phyloP scores from a whole-genome alignment of 2,329 filamentous ascomycete genomes.

The Colletotrichum lupini region DNA sequence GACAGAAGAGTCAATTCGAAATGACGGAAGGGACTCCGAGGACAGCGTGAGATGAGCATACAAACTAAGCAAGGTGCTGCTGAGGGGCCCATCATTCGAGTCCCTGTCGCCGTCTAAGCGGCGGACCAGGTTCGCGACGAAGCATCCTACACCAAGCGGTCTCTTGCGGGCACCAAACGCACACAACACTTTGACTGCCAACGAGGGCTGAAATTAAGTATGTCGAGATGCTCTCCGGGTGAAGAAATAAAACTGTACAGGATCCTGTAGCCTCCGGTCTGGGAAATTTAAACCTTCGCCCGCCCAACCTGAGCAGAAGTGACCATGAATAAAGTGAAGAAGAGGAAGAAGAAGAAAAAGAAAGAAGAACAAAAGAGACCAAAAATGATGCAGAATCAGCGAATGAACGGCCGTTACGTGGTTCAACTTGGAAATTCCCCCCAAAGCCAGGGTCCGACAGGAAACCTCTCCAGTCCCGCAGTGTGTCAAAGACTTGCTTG shows the following conservation, averaged over 20 bases:
- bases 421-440: conserved; percentile 29
- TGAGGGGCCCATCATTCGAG: conserved; percentile 15
- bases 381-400: conserved; percentile 18
- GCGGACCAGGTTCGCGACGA: conserved; percentile 18
- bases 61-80: not conserved
- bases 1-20: not conserved
- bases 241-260: conserved; percentile 18
- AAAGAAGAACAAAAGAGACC: not conserved
- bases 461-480: conserved; percentile 32
- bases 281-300: conserved; percentile 14
- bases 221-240: conserved; percentile 8
- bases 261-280: conserved; percentile 11
- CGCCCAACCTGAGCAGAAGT: conserved; percentile 2
- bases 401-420: conserved; percentile 35
- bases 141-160: conserved; percentile 1
- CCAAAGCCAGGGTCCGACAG: conserved; percentile 18
- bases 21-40: not conserved
- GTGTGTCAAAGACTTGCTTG: not conserved
- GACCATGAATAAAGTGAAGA: not conserved
- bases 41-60: not conserved
- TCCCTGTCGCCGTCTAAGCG: conserved; percentile 29
- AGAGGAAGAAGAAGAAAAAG: too few species aligned
- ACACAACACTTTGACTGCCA: conserved; percentile 18
- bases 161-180: conserved; percentile 1
- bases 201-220: conserved; percentile 18